Conservation (phyloP, 176 grass and related monocot species). For the Oryza officinalis region DNA sequence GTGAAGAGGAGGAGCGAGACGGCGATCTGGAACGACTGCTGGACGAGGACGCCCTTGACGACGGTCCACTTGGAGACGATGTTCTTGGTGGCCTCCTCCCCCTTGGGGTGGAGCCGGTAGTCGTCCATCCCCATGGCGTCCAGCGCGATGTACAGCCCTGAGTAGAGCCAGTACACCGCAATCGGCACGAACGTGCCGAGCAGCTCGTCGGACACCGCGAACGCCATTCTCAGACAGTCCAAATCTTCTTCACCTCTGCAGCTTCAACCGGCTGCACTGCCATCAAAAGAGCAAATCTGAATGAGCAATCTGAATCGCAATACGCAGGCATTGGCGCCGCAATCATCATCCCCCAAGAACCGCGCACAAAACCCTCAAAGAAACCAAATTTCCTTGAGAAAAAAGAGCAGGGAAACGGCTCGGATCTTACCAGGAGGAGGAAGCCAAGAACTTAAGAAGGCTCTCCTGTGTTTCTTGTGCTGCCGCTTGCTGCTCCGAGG, state of each 20-base stretch:
- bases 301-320: neutral
- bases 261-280: neutral
- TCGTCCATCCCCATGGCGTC: slow-evolving; percentile 66
- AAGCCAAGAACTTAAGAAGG: neutral
- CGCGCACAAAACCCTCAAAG: neutral
- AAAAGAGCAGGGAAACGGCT: neutral
- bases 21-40: slow-evolving; percentile 75
- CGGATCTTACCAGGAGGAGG: slow-evolving; percentile 46
- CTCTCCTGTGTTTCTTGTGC: neutral
- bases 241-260: slow-evolving; percentile 8
- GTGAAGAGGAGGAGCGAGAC: slow-evolving; percentile 81
- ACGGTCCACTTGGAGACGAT: slow-evolving; percentile 69
- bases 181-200: slow-evolving; percentile 87
- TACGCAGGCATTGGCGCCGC: neutral
- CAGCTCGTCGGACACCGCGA: slow-evolving; percentile 75
- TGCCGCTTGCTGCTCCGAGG: slow-evolving; percentile 27
- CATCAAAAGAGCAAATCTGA: slow-evolving; percentile 9
- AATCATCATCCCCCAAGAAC: neutral
- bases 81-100: slow-evolving; percentile 72
- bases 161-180: slow-evolving; percentile 89
- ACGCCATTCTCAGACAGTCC: slow-evolving; percentile 48
- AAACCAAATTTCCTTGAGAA: neutral
- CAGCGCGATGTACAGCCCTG: slow-evolving; percentile 66
- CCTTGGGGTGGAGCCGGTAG: slow-evolving; percentile 85
- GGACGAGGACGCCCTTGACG: slow-evolving; percentile 81